Conservation (phyloP, 345 rosid genomes). For the Lumnitzera racemosa region DNA sequence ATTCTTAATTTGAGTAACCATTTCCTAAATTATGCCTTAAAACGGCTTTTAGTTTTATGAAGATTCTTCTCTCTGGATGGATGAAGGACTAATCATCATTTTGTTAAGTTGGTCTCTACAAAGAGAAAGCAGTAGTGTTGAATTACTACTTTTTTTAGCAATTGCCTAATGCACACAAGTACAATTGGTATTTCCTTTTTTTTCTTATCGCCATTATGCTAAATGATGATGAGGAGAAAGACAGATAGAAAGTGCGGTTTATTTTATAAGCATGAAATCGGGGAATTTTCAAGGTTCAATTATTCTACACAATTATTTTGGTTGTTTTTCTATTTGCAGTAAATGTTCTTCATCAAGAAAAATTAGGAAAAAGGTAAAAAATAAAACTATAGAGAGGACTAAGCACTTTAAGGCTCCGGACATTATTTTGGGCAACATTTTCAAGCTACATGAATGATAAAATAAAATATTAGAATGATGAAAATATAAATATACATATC, state of each 20-base stretch:
- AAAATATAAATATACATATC: too few species aligned
- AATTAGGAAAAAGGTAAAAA: too few species aligned
- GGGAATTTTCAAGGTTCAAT: too few species aligned
- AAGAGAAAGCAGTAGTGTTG: constrained; percentile 16
- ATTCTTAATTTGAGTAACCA: constrained; percentile 37
- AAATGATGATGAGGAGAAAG: background rate
- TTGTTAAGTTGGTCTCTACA: constrained; percentile 25
- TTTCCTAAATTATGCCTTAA: constrained; percentile 30
- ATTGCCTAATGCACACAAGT: constrained; percentile 12
- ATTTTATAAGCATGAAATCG: too few species aligned
- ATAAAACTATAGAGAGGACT: too few species aligned
- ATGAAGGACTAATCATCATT: constrained; percentile 28
- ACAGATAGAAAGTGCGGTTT: background rate
- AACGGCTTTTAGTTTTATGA: constrained; percentile 14
- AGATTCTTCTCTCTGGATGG: constrained; percentile 13
- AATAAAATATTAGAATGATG: too few species aligned
- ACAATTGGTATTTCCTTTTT: constrained; percentile 1
- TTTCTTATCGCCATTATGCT: background rate
- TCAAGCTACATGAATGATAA: too few species aligned
- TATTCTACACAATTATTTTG: too few species aligned
- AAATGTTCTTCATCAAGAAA: too few species aligned
- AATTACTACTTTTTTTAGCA: constrained; percentile 6
- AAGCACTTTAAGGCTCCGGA: too few species aligned
- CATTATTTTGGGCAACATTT: too few species aligned
- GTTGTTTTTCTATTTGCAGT: too few species aligned